Evolutionary conservation across 805 yeast species (phyloP).

Genomic region (Scheffersomyces lignosus): DNA sequence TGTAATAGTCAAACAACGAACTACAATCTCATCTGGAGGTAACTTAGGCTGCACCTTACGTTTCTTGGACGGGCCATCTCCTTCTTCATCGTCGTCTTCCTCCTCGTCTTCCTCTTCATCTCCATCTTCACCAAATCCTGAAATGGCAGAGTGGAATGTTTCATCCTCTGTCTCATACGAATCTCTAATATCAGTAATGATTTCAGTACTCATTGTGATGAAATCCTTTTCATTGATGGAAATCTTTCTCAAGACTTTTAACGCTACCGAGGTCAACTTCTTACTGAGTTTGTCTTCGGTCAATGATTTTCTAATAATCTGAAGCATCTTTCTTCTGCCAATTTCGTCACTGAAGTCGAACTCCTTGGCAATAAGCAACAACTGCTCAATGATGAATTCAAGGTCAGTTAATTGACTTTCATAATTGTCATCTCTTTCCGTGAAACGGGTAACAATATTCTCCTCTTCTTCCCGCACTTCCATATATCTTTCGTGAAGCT

Average conservation of each 20-base stretch:
- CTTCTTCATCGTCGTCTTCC: conserved; percentile 21
- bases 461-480: conserved; percentile 8
- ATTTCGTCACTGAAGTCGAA: conserved; percentile 89
- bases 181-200: conserved; percentile 82
- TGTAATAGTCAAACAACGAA: conserved; percentile 68
- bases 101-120: conserved; percentile 17
- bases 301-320: conserved; percentile 48
- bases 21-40: conserved; percentile 47
- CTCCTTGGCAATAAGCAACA: conserved; percentile 62
- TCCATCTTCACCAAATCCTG: conserved; percentile 17
- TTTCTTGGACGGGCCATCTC: conserved; percentile 29
- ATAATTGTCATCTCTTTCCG: conserved; percentile 21
- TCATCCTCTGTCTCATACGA: conserved; percentile 46
- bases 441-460: conserved; percentile 6
- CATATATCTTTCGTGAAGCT: conserved; percentile 8
- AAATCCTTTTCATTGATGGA: conserved; percentile 84
- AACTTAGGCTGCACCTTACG: conserved; percentile 39
- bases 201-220: conserved; percentile 79
- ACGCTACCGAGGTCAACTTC: conserved; percentile 51
- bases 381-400: conserved; percentile 74
- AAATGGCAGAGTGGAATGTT: conserved; percentile 25
- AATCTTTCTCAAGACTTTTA: conserved; percentile 65
- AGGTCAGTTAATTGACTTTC: conserved; percentile 54
- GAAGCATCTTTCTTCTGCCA: conserved; percentile 77
- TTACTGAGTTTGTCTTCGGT: conserved; percentile 59